A percentile compares a stretch with the other conserved stretches of the same genome.
These are phyloP conservation scores for Eimeria acervulina DNA, from an alignment of 169 alveolate genomes.

Conservation along the genomic window DNA sequence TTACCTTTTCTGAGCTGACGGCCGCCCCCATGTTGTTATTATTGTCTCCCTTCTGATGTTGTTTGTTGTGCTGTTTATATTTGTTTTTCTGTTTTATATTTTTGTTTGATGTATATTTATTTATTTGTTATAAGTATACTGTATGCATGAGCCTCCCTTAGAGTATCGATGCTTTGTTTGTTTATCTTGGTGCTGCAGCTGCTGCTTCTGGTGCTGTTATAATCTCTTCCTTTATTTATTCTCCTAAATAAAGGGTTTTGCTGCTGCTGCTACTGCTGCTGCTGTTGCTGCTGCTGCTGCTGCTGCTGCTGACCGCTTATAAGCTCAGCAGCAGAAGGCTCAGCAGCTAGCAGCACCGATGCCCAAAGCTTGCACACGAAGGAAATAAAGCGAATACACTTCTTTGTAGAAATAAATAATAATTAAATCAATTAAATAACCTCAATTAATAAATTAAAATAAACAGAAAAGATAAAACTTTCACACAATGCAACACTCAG, in stretches of 20 bases:
- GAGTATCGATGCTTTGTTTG: not conserved
- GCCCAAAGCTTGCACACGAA: no score
- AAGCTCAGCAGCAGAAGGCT: not conserved
- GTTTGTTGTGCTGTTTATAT: not conserved
- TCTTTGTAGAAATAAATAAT: not conserved
- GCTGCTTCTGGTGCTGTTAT: not conserved
- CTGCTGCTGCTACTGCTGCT: slow-evolving; percentile 7
- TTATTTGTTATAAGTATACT: not conserved
- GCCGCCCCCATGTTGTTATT: no score
- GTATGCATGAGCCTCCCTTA: not conserved
- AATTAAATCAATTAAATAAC: not conserved
- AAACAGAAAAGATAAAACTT: not conserved
- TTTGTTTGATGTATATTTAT: not conserved
- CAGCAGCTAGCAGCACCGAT: not conserved
- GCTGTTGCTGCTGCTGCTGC: slow-evolving; percentile 11
- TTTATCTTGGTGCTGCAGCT: not conserved
- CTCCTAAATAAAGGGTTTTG: not conserved
- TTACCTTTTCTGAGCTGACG: no score
- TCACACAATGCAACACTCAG: not conserved
- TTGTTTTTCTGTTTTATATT: not conserved
- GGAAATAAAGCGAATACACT: not conserved
- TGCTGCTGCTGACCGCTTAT: not conserved
- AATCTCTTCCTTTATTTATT: not conserved
- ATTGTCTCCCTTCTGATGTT: not conserved
- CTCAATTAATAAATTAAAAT: no score